Percentiles rank a stretch among this genome's conserved stretches.
Conservation (phyloP, 2,329 filamentous ascomycete species). For the Phialemonium atrogriseum region DNA sequence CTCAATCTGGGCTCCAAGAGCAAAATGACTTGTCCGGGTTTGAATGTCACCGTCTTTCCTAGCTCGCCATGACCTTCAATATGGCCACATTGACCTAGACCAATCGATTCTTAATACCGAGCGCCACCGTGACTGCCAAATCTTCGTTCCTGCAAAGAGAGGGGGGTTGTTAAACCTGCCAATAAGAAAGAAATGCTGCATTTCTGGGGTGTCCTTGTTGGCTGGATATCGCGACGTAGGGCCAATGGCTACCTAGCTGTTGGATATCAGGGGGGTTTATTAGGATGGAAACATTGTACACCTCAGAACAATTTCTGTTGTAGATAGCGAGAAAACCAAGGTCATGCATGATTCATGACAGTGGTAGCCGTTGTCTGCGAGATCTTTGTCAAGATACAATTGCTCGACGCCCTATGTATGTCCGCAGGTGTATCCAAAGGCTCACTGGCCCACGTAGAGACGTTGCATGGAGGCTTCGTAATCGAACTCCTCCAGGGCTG, state of each 20-base stretch:
- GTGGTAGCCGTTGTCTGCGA: background rate
- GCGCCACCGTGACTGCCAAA: conserved; percentile 3
- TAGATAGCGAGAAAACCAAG: conserved; percentile 12
- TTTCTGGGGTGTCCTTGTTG: too few species aligned
- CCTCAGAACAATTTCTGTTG: conserved; percentile 8
- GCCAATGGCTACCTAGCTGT: too few species aligned
- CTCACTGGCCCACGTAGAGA: conserved; percentile 16
- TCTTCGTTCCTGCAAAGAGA: background rate
- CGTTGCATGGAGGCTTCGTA: conserved; percentile 30
- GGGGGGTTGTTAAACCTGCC: conserved; percentile 1
- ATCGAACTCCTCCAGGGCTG: conserved; percentile 56
- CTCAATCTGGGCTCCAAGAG: conserved; percentile 7
- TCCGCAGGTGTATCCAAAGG: too few species aligned
- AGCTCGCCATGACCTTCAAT: conserved; percentile 14
- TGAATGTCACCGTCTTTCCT: conserved; percentile 14
- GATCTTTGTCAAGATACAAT: background rate
- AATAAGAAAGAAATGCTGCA: conserved; percentile 2
- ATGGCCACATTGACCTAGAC: conserved; percentile 14
- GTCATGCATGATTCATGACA: background rate
- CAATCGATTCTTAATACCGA: conserved; percentile 11
- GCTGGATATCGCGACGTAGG: too few species aligned
- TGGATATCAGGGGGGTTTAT: background rate
- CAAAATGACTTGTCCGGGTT: conserved; percentile 11
- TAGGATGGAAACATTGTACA: conserved; percentile 10
- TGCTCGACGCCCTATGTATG: background rate